A percentile compares a stretch with the other conserved stretches of the same genome.
Evolutionary conservation across 768 basidiomycete species (phyloP).

Genomic region (Xanthoconium stramineum): DNA sequence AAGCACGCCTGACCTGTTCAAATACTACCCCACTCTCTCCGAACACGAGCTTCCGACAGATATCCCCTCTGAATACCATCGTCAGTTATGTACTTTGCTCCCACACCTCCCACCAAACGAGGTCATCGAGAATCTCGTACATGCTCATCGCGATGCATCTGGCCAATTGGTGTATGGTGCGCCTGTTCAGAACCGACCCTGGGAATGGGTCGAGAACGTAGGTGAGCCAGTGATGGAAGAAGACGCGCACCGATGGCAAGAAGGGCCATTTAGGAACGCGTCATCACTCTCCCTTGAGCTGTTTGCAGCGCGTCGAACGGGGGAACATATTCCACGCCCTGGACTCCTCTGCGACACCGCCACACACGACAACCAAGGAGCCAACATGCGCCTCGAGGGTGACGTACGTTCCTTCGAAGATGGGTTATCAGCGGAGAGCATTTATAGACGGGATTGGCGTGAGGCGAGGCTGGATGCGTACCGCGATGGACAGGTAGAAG

Average conservation of each 20-base stretch:
- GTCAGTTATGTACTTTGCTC: slow-evolving; percentile 57
- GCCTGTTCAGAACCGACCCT: slow-evolving; percentile 69
- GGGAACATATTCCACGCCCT: slow-evolving; percentile 43
- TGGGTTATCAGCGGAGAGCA: slow-evolving; percentile 54
- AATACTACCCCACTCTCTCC: slow-evolving; percentile 54
- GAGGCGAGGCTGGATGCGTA: slow-evolving; percentile 51
- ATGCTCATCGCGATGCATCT: slow-evolving; percentile 51
- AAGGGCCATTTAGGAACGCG: slow-evolving; percentile 58
- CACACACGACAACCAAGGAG: slow-evolving; percentile 21
- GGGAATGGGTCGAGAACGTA: slow-evolving; percentile 84
- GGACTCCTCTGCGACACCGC: not conserved
- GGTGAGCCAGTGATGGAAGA: slow-evolving; percentile 45
- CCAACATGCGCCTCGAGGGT: slow-evolving; percentile 32
- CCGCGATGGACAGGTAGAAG: slow-evolving; percentile 16
- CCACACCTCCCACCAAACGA: slow-evolving; percentile 49
- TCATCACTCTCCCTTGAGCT: slow-evolving; percentile 70
- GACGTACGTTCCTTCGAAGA: slow-evolving; percentile 65
- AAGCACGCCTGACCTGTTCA: slow-evolving; percentile 54
- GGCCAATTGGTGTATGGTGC: slow-evolving; percentile 48
- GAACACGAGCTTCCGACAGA: slow-evolving; percentile 51
- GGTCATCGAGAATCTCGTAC: slow-evolving; percentile 55
- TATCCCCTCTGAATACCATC: slow-evolving; percentile 53
- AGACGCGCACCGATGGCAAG: slow-evolving; percentile 40
- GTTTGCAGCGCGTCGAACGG: slow-evolving; percentile 64
- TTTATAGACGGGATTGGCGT: slow-evolving; percentile 75